Evolutionary conservation across 345 rosid species (phyloP), one percentile per base, ranked within the genome.

Genomic region (Aquilaria malaccensis): DNA sequence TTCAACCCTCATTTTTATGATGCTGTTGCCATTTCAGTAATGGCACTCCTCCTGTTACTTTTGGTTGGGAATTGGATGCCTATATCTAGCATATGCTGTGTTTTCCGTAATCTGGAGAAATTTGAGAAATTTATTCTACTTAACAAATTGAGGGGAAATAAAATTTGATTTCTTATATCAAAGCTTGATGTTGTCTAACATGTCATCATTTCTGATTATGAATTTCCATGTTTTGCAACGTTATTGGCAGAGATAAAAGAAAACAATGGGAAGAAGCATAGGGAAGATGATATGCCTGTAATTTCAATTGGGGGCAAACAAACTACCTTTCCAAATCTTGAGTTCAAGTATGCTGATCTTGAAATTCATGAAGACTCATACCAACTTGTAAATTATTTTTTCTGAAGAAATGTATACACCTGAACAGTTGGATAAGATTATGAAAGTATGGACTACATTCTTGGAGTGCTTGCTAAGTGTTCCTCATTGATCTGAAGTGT

Each of bases 381-480:
- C 77, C 97, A 88, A 81, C 95, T 94, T 55, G 79, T 94, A 68
- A 90, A 90, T 74, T 90, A 83, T 79, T 90, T 96, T 10, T 10
- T 88, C 96, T 62, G 95, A 83, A 66, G 96, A 94, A 79, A 89
- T 90, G 79, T 90, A 96, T 76, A 74, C 99, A 67, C 67, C 83
- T 14, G 97, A 94, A 61, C 95, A 88, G 80, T 67, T 86, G 64
- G 95, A 86, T 69, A 86, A 88, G 77, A 89, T 90, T 58, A 84
- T 90, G 86, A 88, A 83, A 72, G 77, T 94, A 52, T 94, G 99
- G 99, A 90, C 87, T 58, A 85, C 87, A 13, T 88, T 94, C 72
- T 70, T 94, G 77, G 99, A 90, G 64, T 97, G 95, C 50, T 60
- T 84, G 62, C 74, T 90, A 41, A 91, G 95, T 57, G 86, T 85